Conservation (phyloP, 345 rosid species). For the Trapa incisa region DNA sequence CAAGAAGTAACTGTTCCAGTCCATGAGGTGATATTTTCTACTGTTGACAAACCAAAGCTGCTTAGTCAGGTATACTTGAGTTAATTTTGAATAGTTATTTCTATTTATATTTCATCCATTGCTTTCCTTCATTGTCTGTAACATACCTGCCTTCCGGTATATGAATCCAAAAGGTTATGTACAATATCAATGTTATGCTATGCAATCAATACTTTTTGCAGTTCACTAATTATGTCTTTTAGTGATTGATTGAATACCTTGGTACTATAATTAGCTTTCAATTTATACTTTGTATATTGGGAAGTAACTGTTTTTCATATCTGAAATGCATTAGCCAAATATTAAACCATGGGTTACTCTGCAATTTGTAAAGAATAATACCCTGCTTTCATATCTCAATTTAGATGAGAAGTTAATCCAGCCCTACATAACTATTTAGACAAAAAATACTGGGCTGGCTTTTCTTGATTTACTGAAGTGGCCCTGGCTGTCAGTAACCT, state of each 20-base stretch:
- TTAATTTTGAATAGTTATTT: not conserved
- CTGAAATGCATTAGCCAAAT: not conserved
- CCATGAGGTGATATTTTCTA: conserved; percentile 65
- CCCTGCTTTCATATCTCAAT: not conserved
- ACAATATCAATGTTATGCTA: too few relatives aligned
- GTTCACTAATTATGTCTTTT: not conserved
- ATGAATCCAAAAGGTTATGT: too few relatives aligned
- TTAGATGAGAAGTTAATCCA: not conserved
- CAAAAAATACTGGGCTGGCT: not conserved
- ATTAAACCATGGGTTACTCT: not conserved
- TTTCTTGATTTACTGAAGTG: not conserved
- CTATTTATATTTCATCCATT: not conserved
- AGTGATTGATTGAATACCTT: not conserved
- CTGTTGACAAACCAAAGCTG: conserved; percentile 61
- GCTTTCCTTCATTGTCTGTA: too few relatives aligned
- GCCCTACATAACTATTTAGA: not conserved
- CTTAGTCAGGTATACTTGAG: conserved; percentile 48
- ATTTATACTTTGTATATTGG: not conserved
- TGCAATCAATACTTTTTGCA: not conserved
- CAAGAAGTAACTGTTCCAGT: conserved; percentile 24
- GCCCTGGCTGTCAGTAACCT: not conserved
- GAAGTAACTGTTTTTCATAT: not conserved
- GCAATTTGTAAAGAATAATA: not conserved
- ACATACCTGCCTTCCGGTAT: too few relatives aligned
- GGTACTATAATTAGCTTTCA: not conserved